Evolutionary conservation across 176 grass and related monocot species (phyloP).

Genomic region (Thalia dealbata): DNA sequence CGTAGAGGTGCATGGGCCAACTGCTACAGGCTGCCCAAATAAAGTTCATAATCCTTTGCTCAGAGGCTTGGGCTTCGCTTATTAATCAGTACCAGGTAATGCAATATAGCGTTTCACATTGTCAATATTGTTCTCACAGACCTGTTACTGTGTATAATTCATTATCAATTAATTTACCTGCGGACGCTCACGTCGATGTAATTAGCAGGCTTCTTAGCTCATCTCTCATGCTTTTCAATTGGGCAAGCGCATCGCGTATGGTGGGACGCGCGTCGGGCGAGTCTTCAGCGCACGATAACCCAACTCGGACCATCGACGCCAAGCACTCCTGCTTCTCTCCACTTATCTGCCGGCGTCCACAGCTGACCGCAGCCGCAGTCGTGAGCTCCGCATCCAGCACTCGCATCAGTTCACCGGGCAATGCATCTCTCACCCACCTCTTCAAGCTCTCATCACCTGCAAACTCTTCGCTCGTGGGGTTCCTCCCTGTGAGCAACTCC

Average conservation of each 20-base stretch:
- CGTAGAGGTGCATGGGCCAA: too few relatives aligned
- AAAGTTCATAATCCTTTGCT: too few relatives aligned
- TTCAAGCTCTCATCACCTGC: slow-evolving; percentile 21
- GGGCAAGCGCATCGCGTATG: slow-evolving; percentile 22
- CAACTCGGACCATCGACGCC: slow-evolving; percentile 25
- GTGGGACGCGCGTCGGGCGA: slow-evolving; percentile 21
- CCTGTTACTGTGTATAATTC: too few relatives aligned
- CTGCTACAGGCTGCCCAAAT: too few relatives aligned
- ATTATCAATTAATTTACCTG: too few relatives aligned
- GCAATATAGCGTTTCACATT: too few relatives aligned
- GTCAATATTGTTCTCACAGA: too few relatives aligned
- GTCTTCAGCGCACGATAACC: slow-evolving; percentile 24
- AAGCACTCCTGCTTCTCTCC: slow-evolving; percentile 24
- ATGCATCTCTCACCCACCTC: slow-evolving; percentile 24
- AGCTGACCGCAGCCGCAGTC: not conserved
- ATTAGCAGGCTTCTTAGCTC: slow-evolving; percentile 2
- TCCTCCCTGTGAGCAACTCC: slow-evolving; percentile 26
- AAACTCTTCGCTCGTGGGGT: slow-evolving; percentile 25
- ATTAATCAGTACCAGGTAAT: too few relatives aligned
- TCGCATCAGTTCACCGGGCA: slow-evolving; percentile 6
- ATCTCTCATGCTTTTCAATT: slow-evolving; percentile 27
- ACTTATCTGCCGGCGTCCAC: not conserved
- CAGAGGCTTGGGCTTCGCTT: too few relatives aligned
- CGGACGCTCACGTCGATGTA: too few relatives aligned
- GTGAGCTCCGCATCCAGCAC: slow-evolving; percentile 10